phyloP scores from a whole-genome alignment of 345 rosid species.

The Pseudoturritis turrita region DNA sequence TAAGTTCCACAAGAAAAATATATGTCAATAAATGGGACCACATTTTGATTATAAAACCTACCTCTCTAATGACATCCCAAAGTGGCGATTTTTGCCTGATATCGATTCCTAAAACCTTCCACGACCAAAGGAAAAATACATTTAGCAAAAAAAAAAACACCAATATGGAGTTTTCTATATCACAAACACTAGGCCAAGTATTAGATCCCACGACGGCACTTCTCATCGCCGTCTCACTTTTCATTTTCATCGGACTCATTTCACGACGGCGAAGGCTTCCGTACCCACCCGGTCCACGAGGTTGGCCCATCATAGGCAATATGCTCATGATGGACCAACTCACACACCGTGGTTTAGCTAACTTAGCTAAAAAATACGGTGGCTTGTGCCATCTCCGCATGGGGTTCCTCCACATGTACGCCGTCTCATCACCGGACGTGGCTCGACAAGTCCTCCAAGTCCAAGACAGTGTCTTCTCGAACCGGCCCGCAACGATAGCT shows the following conservation, averaged over 20 bases:
- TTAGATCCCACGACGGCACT: conserved; percentile 29
- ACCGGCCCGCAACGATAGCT: conserved; percentile 82
- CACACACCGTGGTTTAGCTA: conserved; percentile 84
- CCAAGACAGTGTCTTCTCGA: conserved; percentile 85
- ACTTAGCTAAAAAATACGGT: conserved; percentile 61
- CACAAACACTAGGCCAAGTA: conserved; percentile 30
- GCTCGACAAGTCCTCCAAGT: conserved; percentile 81
- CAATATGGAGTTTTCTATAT: conserved; percentile 30
- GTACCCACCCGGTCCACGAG: conserved; percentile 88
- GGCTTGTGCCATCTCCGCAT: conserved; percentile 76
- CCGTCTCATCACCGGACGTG: conserved; percentile 62
- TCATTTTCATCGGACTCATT: conserved; percentile 41
- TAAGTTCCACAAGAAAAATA: not conserved
- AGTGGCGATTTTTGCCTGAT: conserved; percentile 17
- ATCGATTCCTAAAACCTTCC: not conserved
- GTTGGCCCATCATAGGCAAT: conserved; percentile 79
- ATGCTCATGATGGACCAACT: conserved; percentile 88
- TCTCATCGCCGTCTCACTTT: conserved; percentile 34
- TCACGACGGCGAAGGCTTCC: conserved; percentile 40
- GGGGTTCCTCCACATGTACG: conserved; percentile 70
- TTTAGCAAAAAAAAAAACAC: not conserved
- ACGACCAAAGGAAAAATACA: conserved; percentile 1
- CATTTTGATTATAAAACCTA: conserved; percentile 29
- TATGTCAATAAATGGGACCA: conserved; percentile 19
- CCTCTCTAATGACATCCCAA: conserved; percentile 7